phyloP scores from a whole-genome alignment of 2,329 filamentous ascomycete species.

The Mycosphaerella arachidis region DNA sequence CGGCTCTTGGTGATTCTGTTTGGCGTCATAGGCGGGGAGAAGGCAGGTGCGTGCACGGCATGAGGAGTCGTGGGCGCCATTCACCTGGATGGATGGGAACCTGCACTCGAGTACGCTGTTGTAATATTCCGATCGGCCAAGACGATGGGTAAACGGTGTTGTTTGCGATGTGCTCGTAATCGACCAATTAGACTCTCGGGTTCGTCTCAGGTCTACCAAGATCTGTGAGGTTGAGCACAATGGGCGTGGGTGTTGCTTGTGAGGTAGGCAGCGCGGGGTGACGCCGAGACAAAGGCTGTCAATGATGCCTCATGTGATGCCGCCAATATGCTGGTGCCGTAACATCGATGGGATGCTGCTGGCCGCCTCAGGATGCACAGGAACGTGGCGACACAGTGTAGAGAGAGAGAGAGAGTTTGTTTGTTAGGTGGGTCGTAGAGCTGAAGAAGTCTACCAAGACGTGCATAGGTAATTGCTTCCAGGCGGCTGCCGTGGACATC shows the following conservation, averaged over 20 bases:
- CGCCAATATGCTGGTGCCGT: not conserved
- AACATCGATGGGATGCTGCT: not conserved
- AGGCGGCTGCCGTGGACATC: too few relatives aligned
- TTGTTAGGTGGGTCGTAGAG: too few relatives aligned
- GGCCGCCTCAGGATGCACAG: not conserved
- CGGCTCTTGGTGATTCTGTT: slow-evolving; percentile 14
- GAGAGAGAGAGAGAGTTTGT: too few relatives aligned
- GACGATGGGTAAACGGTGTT: not conserved
- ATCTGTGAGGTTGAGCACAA: not conserved
- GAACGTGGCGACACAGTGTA: too few relatives aligned
- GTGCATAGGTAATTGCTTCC: too few relatives aligned
- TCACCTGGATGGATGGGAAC: not conserved
- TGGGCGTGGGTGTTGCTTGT: not conserved
- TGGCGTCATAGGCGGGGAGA: not conserved
- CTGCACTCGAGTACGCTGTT: not conserved
- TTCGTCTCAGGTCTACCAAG: not conserved
- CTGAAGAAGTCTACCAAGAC: too few relatives aligned
- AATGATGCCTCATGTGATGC: not conserved
- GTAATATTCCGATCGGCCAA: not conserved
- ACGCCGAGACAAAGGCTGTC: not conserved
- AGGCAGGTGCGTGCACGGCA: not conserved
- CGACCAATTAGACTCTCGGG: not conserved
- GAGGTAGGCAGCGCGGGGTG: not conserved
- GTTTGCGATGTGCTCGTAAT: not conserved
- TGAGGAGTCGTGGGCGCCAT: slow-evolving; percentile 6